These are phyloP conservation scores for Dendrothele bispora DNA, from an alignment of 768 basidiomycete species.

Conservation along the genomic window DNA sequence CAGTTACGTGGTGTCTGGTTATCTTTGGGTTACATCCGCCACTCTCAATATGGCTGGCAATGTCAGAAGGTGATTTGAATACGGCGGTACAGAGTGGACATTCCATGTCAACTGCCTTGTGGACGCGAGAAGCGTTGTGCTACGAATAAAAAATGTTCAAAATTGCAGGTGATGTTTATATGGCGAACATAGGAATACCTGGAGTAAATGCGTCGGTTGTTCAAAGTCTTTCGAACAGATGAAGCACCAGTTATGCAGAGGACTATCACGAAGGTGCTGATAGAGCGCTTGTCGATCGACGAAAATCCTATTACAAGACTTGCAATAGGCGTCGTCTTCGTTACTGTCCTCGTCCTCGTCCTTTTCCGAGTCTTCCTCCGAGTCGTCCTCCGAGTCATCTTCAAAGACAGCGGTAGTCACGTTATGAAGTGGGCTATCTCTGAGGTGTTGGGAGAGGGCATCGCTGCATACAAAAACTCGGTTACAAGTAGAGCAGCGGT, in stretches of 20 bases:
- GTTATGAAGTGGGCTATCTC: too few species aligned
- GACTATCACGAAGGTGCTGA: constrained; percentile 20
- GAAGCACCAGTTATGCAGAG: constrained; percentile 34
- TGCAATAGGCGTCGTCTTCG: constrained; percentile 18
- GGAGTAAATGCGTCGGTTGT: constrained; percentile 14
- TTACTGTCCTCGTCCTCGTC: constrained; percentile 6
- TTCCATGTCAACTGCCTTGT: constrained; percentile 19
- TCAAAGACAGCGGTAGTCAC: too few species aligned
- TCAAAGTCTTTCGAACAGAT: constrained; percentile 30
- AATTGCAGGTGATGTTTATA: too few species aligned
- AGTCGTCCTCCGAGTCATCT: too few species aligned
- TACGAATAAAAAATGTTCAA: constrained; percentile 6
- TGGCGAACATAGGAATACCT: constrained; percentile 11
- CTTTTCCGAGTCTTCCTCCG: too few species aligned
- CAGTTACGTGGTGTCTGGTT: constrained; percentile 36
- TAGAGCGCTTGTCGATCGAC: constrained; percentile 13
- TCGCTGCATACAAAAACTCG: too few species aligned
- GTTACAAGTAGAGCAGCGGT: too few species aligned
- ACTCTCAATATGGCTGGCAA: constrained; percentile 40
- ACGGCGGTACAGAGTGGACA: constrained; percentile 34
- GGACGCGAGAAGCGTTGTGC: constrained; percentile 28
- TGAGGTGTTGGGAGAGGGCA: too few species aligned
- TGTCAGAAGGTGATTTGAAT: constrained; percentile 35
- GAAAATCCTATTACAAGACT: constrained; percentile 23
- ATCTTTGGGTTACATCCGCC: constrained; percentile 32